phyloP scores from a whole-genome alignment of 2,329 filamentous ascomycete species.

The Talaromyces sp. region DNA sequence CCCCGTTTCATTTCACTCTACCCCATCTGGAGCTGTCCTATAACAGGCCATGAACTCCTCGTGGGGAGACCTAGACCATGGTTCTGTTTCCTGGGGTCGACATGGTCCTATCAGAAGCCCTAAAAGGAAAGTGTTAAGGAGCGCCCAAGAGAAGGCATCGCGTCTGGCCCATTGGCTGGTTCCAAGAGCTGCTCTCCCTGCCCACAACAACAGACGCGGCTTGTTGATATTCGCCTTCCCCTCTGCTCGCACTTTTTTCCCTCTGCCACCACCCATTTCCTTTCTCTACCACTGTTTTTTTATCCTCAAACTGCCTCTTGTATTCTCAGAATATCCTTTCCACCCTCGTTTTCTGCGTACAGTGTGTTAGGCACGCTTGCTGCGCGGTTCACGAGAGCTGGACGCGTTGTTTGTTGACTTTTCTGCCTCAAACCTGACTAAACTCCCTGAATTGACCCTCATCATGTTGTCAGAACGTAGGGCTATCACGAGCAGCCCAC shows the following conservation, averaged over 20 bases:
- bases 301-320: neutral
- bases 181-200: neutral
- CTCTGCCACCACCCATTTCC: neutral
- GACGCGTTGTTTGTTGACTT: neutral
- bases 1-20: neutral
- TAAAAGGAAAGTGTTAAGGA: neutral
- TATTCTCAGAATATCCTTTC: neutral
- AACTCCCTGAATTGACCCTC: neutral
- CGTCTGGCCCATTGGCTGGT: neutral
- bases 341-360: neutral
- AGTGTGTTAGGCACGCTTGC: neutral
- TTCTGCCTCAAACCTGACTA: neutral
- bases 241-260: neutral
- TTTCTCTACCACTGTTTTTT: neutral
- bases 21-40: neutral
- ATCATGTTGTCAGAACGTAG: conserved; percentile 8
- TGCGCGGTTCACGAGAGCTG: neutral
- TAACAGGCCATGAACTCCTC: neutral
- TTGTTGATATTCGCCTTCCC: neutral
- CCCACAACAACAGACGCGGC: neutral
- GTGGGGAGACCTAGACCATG: neutral
- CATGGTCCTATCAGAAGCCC: neutral
- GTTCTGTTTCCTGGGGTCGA: neutral
- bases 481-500: conserved; percentile 27
- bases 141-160: neutral